Conservation (phyloP, 768 basidiomycete genomes). For the Astraeus odoratus region DNA sequence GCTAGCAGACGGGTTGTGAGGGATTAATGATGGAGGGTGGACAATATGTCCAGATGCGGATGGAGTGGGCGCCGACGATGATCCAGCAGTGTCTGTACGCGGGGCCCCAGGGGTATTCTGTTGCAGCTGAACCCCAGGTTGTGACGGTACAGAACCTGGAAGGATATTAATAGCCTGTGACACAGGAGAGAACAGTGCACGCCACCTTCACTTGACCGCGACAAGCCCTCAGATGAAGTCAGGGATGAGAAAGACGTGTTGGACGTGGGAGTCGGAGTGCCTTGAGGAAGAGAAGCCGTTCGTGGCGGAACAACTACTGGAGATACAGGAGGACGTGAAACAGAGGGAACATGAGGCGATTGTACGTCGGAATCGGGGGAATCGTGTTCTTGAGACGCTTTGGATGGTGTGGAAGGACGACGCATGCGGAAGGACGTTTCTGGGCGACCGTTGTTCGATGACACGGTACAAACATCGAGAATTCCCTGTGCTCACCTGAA, state of each 20-base stretch:
- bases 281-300: slow-evolving; percentile 15
- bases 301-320: slow-evolving; percentile 17
- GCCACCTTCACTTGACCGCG: slow-evolving; percentile 15
- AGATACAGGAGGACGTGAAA: not conserved
- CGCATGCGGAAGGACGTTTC: slow-evolving; percentile 13
- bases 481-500: slow-evolving; percentile 21
- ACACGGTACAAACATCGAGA: not conserved
- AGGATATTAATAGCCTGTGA: slow-evolving; percentile 3
- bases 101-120: slow-evolving; percentile 30
- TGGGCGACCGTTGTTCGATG: not conserved
- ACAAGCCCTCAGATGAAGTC: slow-evolving; percentile 21
- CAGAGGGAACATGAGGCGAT: not conserved
- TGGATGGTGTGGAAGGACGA: slow-evolving; percentile 16
- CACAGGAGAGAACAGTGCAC: not conserved
- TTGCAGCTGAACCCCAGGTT: slow-evolving; percentile 3
- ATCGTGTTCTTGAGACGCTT: slow-evolving; percentile 2
- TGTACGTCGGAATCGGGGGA: slow-evolving; percentile 7
- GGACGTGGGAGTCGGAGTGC: slow-evolving; percentile 6
- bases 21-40: slow-evolving; percentile 12
- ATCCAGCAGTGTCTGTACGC: slow-evolving; percentile 13
- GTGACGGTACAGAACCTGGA: slow-evolving; percentile 2
- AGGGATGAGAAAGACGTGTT: not conserved
- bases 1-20: slow-evolving; percentile 16
- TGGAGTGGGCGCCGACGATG: slow-evolving; percentile 10
- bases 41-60: slow-evolving; percentile 7